These are phyloP conservation scores for Phyllosticta citrichinensis DNA, from an alignment of 2,329 filamentous ascomycete genomes.

Conservation along the genomic window DNA sequence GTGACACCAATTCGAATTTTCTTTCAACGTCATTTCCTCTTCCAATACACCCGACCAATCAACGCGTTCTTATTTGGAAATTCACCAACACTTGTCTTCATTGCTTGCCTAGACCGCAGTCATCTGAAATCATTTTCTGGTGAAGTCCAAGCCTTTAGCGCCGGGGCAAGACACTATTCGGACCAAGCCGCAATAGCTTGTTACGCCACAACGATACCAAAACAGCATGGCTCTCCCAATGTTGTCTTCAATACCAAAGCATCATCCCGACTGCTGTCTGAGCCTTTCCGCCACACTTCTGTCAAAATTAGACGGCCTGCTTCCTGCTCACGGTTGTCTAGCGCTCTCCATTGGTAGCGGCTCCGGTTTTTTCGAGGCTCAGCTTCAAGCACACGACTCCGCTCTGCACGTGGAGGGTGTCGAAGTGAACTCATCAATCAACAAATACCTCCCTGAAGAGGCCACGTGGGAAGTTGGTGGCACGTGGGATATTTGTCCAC, in stretches of 20 bases:
- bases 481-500: slow-evolving; percentile 33
- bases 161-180: not conserved
- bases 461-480: slow-evolving; percentile 35
- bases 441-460: slow-evolving; percentile 34
- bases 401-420: slow-evolving; percentile 33
- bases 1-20: not conserved
- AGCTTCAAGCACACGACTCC: slow-evolving; percentile 23
- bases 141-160: not conserved
- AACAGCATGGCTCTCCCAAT: slow-evolving; percentile 1
- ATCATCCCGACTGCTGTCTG: slow-evolving; percentile 27
- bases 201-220: not conserved
- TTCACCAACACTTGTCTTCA: not conserved
- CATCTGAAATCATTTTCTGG: not conserved
- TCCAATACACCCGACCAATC: not conserved
- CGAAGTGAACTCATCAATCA: slow-evolving; percentile 34
- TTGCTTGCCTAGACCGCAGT: not conserved
- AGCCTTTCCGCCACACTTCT: slow-evolving; percentile 25
- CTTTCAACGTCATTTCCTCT: not conserved
- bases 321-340: slow-evolving; percentile 17
- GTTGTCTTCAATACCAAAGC: slow-evolving; percentile 12
- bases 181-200: not conserved
- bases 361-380: slow-evolving; percentile 40
- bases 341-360: slow-evolving; percentile 41
- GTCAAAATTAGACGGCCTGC: slow-evolving; percentile 15
- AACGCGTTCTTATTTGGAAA: not conserved